Conservation (phyloP, 2,329 filamentous ascomycete genomes). For the Alternaria hordeiaustralica region DNA sequence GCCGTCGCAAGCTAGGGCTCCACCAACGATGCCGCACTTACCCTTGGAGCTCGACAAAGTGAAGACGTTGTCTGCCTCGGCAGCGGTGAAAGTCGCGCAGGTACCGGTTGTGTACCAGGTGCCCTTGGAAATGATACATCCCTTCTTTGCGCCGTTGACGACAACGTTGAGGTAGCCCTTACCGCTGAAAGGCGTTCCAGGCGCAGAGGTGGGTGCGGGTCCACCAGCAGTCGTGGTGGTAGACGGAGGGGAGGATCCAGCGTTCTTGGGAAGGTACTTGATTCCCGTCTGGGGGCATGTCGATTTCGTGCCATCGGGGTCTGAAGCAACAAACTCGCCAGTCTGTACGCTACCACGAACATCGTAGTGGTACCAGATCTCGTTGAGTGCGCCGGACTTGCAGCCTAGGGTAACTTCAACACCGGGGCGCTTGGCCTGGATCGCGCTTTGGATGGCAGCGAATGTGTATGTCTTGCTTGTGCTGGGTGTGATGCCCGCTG, state of each 20-base stretch:
- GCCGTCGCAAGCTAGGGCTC: slow-evolving; percentile 63
- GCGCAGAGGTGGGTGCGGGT: slow-evolving; percentile 39
- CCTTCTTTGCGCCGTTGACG: slow-evolving; percentile 56
- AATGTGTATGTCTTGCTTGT: slow-evolving; percentile 64
- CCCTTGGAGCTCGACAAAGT: slow-evolving; percentile 44
- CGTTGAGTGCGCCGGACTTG: slow-evolving; percentile 55
- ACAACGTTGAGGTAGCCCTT: slow-evolving; percentile 66
- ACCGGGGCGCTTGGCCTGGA: slow-evolving; percentile 60
- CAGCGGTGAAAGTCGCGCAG: slow-evolving; percentile 69
- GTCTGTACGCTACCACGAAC: slow-evolving; percentile 64
- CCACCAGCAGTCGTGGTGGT: slow-evolving; percentile 36
- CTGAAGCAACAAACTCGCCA: slow-evolving; percentile 65
- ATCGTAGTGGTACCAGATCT: slow-evolving; percentile 70
- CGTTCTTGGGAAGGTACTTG: slow-evolving; percentile 67
- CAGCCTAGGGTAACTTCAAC: slow-evolving; percentile 68
- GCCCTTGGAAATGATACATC: slow-evolving; percentile 72
- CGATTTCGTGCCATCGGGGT: slow-evolving; percentile 64
- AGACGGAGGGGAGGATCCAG: slow-evolving; percentile 32
- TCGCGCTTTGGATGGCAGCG: slow-evolving; percentile 64
- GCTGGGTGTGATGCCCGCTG: slow-evolving; percentile 66
- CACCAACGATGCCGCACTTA: slow-evolving; percentile 61
- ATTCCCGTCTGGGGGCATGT: slow-evolving; percentile 69
- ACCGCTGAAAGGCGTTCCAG: slow-evolving; percentile 60
- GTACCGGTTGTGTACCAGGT: slow-evolving; percentile 72
- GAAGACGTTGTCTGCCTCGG: slow-evolving; percentile 42